Percentiles rank a stretch among this genome's conserved stretches.
These are phyloP conservation scores for Notholithocarpus densiflorus DNA, from an alignment of 306 rosid genomes.

Conservation along the genomic window DNA sequence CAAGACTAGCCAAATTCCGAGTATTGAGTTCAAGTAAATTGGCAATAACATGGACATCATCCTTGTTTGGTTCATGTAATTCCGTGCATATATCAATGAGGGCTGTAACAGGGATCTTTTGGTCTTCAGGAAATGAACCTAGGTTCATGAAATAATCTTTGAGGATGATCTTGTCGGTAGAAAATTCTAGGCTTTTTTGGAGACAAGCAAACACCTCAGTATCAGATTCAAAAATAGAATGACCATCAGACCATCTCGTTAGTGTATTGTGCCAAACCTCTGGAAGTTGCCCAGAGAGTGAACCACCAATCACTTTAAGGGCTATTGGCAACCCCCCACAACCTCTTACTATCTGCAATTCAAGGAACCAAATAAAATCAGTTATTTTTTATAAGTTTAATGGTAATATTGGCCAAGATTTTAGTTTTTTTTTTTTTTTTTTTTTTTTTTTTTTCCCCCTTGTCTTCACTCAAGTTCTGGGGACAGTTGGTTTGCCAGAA, in stretches of 20 bases:
- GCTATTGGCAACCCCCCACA: slow-evolving; percentile 32
- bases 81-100: slow-evolving; percentile 35
- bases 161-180: background rate
- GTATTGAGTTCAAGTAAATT: slow-evolving; percentile 6
- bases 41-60: background rate
- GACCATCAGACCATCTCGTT: slow-evolving; percentile 18
- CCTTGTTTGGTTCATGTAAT: slow-evolving; percentile 20
- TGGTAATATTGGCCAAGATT: background rate
- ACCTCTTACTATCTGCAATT: slow-evolving; percentile 29
- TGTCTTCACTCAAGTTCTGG: too few relatives aligned
- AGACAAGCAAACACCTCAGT: slow-evolving; percentile 12
- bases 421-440: background rate
- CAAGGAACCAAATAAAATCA: background rate
- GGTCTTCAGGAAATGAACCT: slow-evolving; percentile 38
- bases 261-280: slow-evolving; percentile 18
- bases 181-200: slow-evolving; percentile 29
- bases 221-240: slow-evolving; percentile 19
- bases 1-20: slow-evolving; percentile 16
- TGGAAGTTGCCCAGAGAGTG: slow-evolving; percentile 12
- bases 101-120: slow-evolving; percentile 30
- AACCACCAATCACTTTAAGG: slow-evolving; percentile 19
- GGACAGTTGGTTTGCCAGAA: too few relatives aligned
- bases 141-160: slow-evolving; percentile 41
- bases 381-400: background rate
- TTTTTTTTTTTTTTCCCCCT: too few relatives aligned